These are phyloP conservation scores for Arbutus unedo DNA, from an alignment of 148 eudicot genomes.

Conservation along the genomic window DNA sequence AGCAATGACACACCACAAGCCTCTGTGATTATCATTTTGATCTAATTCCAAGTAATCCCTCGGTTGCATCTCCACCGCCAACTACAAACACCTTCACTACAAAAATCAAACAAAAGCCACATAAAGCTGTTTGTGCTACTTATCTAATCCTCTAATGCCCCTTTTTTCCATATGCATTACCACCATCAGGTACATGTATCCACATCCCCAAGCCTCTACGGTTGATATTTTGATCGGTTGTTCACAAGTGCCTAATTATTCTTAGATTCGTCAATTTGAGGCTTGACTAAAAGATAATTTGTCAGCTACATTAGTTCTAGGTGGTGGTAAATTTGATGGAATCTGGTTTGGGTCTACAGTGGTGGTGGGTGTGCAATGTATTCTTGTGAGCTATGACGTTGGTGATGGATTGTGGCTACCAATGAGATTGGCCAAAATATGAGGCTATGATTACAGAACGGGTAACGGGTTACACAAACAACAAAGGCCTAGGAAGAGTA, in stretches of 20 bases:
- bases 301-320: background rate
- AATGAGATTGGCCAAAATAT: too few species aligned
- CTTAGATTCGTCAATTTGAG: too few species aligned
- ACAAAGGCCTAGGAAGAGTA: too few species aligned
- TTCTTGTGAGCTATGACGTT: too few species aligned
- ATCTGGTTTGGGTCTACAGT: background rate
- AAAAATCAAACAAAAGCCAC: background rate
- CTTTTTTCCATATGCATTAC: background rate
- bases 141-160: background rate
- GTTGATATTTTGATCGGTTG: background rate
- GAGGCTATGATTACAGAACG: too few species aligned
- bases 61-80: background rate
- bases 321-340: background rate
- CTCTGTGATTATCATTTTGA: background rate
- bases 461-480: too few species aligned
- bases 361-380: background rate
- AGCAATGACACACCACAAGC: background rate
- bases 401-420: too few species aligned
- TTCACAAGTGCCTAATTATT: background rate
- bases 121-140: background rate
- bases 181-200: background rate
- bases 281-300: too few species aligned
- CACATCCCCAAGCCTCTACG: background rate
- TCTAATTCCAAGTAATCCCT: background rate
- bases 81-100: background rate